These are phyloP conservation scores for Geranomyces variabilis DNA, from an alignment of 192 early-diverging fungal species.

Conservation along the genomic window DNA sequence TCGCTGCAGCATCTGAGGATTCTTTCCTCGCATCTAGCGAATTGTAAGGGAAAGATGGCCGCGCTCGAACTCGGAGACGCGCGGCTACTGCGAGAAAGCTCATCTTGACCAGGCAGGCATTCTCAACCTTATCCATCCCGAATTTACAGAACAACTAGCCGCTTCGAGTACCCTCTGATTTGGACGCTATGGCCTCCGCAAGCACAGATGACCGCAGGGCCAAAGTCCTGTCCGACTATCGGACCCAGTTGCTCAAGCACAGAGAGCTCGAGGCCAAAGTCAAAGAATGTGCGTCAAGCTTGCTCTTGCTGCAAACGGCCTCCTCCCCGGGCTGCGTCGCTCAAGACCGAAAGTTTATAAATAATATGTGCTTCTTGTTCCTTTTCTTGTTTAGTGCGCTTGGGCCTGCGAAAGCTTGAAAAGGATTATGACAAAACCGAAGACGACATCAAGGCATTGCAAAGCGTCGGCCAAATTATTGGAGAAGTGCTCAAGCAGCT, in stretches of 20 bases:
- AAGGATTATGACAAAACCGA: slow-evolving; percentile 94
- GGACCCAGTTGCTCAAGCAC: slow-evolving; percentile 88
- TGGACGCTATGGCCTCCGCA: slow-evolving; percentile 15
- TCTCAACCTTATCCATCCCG: no score
- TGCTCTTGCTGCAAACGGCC: not conserved
- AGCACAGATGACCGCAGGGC: slow-evolving; percentile 67
- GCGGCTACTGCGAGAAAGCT: no score
- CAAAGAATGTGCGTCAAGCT: slow-evolving; percentile 75
- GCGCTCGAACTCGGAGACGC: no score
- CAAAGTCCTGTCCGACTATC: slow-evolving; percentile 83
- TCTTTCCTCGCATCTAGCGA: no score
- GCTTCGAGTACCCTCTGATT: no score
- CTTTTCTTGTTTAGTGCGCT: slow-evolving; percentile 66
- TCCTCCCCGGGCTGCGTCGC: not conserved
- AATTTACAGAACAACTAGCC: no score
- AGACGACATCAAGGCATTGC: slow-evolving; percentile 96
- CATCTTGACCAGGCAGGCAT: no score
- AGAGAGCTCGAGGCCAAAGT: slow-evolving; percentile 94
- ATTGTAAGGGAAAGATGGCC: no score
- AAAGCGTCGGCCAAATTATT: slow-evolving; percentile 99
- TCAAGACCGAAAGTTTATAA: not conserved
- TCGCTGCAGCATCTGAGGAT: no score
- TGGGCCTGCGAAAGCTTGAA: slow-evolving; percentile 83
- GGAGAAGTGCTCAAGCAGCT: slow-evolving; percentile 98
- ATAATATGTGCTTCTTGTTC: slow-evolving; percentile 9